Evolutionary conservation across 208 protist species (phyloP).

Genomic region (Acanthamoeba royreba): DNA sequence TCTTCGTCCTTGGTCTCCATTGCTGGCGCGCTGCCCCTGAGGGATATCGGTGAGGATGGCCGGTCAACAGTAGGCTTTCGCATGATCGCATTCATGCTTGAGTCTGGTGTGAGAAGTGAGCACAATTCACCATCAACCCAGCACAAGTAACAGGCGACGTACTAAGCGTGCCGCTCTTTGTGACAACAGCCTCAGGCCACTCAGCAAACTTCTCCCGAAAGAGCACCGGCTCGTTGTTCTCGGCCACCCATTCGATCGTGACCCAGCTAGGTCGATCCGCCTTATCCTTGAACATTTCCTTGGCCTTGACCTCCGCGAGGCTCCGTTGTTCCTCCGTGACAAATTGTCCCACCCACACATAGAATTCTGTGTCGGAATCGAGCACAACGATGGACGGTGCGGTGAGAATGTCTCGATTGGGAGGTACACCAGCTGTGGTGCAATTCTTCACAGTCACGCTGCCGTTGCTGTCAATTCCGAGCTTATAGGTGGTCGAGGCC

Average conservation of each 20-base stretch:
- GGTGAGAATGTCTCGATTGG: neutral
- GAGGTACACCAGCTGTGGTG: neutral
- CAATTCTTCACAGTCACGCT: neutral
- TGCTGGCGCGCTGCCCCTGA: too few relatives aligned
- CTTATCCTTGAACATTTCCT: neutral
- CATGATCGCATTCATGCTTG: too few relatives aligned
- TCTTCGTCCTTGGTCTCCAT: too few relatives aligned
- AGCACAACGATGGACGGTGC: neutral
- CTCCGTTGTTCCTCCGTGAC: neutral
- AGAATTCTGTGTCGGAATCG: neutral
- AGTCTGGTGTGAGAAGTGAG: too few relatives aligned
- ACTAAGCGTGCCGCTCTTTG: neutral
- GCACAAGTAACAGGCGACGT: too few relatives aligned
- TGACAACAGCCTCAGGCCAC: too few relatives aligned
- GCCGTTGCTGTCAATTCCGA: neutral
- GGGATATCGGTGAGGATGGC: too few relatives aligned
- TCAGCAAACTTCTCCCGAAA: slow-evolving; percentile 1
- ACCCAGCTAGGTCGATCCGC: neutral
- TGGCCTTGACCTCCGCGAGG: neutral
- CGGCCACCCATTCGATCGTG: neutral
- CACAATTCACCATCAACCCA: too few relatives aligned
- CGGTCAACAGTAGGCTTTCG: too few relatives aligned
- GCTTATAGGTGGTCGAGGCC: neutral
- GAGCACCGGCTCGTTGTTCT: neutral
- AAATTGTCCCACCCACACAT: neutral